Evolutionary conservation across 768 basidiomycete genomes (phyloP).

Genomic region (Suillus subaureus): DNA sequence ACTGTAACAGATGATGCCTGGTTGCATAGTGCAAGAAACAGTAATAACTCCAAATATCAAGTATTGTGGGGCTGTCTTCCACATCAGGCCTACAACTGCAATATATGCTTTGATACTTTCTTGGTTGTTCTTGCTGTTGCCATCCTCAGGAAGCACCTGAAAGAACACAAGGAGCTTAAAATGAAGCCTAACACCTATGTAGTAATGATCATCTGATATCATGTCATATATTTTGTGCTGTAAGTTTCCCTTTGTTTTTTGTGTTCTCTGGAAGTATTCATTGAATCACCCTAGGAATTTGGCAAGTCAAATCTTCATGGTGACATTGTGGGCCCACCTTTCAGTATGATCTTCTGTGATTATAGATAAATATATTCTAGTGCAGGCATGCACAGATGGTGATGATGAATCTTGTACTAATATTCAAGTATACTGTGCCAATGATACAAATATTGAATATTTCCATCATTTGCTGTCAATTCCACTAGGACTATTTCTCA

Average conservation of each 20-base stretch:
- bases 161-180: neutral
- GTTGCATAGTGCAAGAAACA: neutral
- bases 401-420: neutral
- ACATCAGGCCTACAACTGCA: neutral
- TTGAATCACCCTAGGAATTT: neutral
- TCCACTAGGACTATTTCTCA: too few species aligned
- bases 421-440: neutral
- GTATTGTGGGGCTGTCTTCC: neutral
- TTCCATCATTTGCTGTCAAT: too few species aligned
- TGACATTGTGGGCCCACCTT: neutral
- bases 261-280: neutral
- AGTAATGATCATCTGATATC: too few species aligned
- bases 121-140: neutral
- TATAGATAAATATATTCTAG: neutral
- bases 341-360: neutral
- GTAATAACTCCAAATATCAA: neutral
- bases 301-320: neutral
- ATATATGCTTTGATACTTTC: neutral
- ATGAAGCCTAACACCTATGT: neutral
- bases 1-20: too few species aligned
- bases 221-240: too few species aligned
- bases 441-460: too few species aligned
- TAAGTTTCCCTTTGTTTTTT: too few species aligned
- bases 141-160: neutral
- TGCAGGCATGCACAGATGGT: neutral